Percentiles rank a stretch among this genome's conserved stretches.
phyloP scores from a whole-genome alignment of 768 basidiomycete species.

The Leccinum pellstonianum region DNA sequence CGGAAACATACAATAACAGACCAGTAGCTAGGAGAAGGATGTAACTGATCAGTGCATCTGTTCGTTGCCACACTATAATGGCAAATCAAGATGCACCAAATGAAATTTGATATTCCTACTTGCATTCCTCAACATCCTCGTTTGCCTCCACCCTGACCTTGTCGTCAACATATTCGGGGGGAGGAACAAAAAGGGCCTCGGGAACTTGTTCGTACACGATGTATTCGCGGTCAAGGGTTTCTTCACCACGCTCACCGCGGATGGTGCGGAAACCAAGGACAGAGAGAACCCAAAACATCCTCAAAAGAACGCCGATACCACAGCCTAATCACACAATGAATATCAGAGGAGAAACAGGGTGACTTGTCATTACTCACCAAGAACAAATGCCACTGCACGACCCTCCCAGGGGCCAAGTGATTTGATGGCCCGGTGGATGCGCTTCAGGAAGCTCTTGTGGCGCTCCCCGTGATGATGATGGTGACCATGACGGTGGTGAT shows the following conservation, averaged over 20 bases:
- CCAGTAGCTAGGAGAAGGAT: slow-evolving; percentile 7
- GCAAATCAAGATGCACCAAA: neutral
- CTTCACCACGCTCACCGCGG: slow-evolving; percentile 43
- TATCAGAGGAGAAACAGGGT: neutral
- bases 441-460: slow-evolving; percentile 51
- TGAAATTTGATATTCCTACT: slow-evolving; percentile 11
- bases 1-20: neutral
- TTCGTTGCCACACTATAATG: neutral
- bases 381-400: slow-evolving; percentile 76
- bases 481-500: slow-evolving; percentile 17
- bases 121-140: slow-evolving; percentile 13
- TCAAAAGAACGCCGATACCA: slow-evolving; percentile 76
- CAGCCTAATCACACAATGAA: slow-evolving; percentile 49
- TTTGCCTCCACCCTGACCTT: slow-evolving; percentile 36
- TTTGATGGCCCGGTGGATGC: slow-evolving; percentile 65
- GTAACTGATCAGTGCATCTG: neutral
- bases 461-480: slow-evolving; percentile 19
- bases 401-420: slow-evolving; percentile 82
- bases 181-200: slow-evolving; percentile 48
- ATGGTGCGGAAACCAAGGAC: slow-evolving; percentile 60
- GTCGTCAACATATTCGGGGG: slow-evolving; percentile 62
- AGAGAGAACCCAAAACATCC: slow-evolving; percentile 76
- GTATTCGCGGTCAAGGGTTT: slow-evolving; percentile 40
- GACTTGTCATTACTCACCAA: slow-evolving; percentile 47
- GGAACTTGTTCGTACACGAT: slow-evolving; percentile 47